Base-by-base conservation (phyloP, 1,284 basidiomycete genomes). In the Phylloboletellus chloephorus region DNA sequence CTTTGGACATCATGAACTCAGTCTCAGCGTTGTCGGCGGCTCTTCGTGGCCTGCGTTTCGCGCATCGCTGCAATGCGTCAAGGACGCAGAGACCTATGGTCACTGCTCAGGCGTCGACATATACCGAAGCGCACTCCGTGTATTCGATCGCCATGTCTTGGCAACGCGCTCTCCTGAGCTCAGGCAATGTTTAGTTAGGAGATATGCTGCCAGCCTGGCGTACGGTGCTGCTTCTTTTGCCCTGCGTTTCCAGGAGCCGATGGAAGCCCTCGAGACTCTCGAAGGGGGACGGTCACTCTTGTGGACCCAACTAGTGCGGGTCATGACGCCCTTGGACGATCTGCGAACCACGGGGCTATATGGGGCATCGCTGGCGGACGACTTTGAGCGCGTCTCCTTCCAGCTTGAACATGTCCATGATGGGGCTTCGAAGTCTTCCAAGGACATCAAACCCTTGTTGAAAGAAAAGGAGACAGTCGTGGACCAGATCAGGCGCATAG, bases 91-190 rank as follows among this genome's bases (percentile, higher is more conserved):
- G 37, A 25, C 29, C 8, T 42, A 50, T 7, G 33, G 38, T 13
- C 57, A 59, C 26, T 39, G 37, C 7, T 59, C 58, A 3, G 60
- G 54, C 2, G 28, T 63, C 10, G 56, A 61, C 17, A 39, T 49
- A 7, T 55, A 59, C 32, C 54, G 49, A 12, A 48, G 25, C 22
- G 41, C 52, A 8, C 45, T 63, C 25, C 50, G 48, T 31, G 31
- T 51, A 3, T 15, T 56, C 30, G 31, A 49, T 16, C 45, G 43
- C 2, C 39, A 49, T 6, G 23, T 56, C 40, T 40, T 46, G 20
- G 6, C 29, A 10, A 41, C 39, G 21, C 49, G 46, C 26, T 62
- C 49, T n/a, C 36, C 44, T 0, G 51, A 52, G 26, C 44, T 60
- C 15, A 47, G 46, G 16, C 53, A 49, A n/a, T 29, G 30, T 31